Evolutionary conservation across 495 filamentous ascomycete genomes (phyloP).

Genomic region (Ramalina peruviana): DNA sequence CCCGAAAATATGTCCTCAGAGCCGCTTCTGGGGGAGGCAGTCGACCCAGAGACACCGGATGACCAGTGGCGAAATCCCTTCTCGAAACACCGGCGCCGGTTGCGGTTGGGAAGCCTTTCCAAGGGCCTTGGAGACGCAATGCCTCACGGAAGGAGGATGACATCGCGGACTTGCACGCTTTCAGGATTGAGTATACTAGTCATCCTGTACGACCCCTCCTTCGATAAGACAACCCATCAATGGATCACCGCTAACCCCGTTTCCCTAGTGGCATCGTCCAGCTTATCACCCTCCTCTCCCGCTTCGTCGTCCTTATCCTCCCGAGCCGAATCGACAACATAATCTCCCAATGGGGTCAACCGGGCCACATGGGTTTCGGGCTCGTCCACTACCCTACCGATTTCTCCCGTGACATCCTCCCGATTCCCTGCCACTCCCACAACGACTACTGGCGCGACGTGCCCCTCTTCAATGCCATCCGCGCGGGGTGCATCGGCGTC

Average conservation of each 20-base stretch:
- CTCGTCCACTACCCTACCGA: conserved; percentile 58
- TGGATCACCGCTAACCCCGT: neutral
- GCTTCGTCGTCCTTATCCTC: conserved; percentile 39
- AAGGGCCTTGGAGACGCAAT: neutral
- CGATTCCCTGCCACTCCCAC: conserved; percentile 65
- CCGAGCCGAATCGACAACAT: conserved; percentile 40
- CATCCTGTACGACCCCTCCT: conserved; percentile 5
- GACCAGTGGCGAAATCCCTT: neutral
- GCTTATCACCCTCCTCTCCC: conserved; percentile 35
- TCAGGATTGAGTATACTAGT: conserved; percentile 5
- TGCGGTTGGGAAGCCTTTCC: neutral
- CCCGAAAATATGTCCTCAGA: neutral
- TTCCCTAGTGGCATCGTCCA: conserved; percentile 30
- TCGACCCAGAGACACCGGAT: neutral
- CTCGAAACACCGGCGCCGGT: neutral
- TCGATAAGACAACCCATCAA: neutral
- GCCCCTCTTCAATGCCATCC: conserved; percentile 53
- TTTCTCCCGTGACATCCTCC: conserved; percentile 55
- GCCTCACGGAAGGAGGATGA: neutral
- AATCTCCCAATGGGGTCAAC: conserved; percentile 39
- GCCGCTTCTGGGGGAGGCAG: neutral
- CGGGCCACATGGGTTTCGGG: conserved; percentile 31
- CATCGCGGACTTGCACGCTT: conserved; percentile 5
- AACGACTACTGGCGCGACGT: conserved; percentile 81
- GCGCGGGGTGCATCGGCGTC: conserved; percentile 52